Percentiles rank a stretch among this genome's conserved stretches.
Conservation (phyloP, 73 alveolate species). For the Paramecium primaurelia region DNA sequence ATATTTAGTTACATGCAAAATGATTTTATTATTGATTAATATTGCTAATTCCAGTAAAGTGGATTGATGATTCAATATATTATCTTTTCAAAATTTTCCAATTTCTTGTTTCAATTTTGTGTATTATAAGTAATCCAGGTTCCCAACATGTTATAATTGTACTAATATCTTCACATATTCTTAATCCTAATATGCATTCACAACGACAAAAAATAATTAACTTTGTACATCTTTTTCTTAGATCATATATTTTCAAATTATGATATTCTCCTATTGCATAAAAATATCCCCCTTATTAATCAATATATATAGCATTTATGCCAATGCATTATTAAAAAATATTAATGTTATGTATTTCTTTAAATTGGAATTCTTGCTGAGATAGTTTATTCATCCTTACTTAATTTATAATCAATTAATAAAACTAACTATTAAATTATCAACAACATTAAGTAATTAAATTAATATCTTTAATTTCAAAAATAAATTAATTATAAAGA, state of each 20-base stretch:
- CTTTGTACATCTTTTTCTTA: not conserved
- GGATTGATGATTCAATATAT: not conserved
- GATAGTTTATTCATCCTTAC: not conserved
- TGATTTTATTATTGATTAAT: not conserved
- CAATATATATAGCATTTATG: not conserved
- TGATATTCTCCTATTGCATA: not conserved
- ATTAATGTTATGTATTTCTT: not conserved
- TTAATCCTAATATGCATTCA: not conserved
- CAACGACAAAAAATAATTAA: not conserved
- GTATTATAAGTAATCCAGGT: not conserved
- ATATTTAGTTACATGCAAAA: not conserved
- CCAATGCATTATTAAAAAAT: not conserved
- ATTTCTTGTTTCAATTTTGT: not conserved
- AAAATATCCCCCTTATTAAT: not conserved
- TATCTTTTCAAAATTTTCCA: not conserved
- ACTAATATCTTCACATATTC: not conserved
- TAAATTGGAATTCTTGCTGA: not conserved
- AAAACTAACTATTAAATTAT: not conserved
- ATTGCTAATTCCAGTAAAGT: not conserved
- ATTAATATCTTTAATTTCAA: too few species aligned
- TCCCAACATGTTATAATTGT: not conserved
- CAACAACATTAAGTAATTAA: too few species aligned
- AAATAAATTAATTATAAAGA: too few species aligned
- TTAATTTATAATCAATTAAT: not conserved
- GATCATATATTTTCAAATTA: not conserved